Conservation (phyloP, 805 yeast species). For the Lachancea mirantina region DNA sequence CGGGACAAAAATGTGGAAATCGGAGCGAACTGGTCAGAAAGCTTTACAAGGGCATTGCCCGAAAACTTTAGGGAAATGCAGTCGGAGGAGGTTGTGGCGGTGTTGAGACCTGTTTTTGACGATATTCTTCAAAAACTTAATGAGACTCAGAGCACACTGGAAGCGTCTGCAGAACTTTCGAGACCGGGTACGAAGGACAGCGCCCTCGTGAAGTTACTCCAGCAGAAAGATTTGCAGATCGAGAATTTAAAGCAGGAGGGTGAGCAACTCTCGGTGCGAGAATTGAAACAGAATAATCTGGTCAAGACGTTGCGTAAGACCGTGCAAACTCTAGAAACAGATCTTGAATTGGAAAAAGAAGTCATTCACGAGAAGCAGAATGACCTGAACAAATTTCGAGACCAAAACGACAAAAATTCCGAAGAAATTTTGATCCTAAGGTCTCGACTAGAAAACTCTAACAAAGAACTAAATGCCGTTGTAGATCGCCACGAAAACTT, state of each 20-base stretch:
- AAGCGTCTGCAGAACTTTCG: too few relatives aligned
- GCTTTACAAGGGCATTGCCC: conserved; percentile 2
- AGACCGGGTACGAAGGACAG: too few relatives aligned
- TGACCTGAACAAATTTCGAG: conserved; percentile 20
- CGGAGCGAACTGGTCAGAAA: conserved; percentile 1
- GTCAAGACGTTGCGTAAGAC: conserved; percentile 54
- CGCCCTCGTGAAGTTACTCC: conserved; percentile 18
- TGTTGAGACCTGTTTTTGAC: too few relatives aligned
- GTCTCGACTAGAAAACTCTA: neutral
- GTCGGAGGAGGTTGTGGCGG: too few relatives aligned
- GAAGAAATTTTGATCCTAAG: conserved; percentile 14
- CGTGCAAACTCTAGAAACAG: conserved; percentile 17
- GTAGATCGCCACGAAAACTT: neutral
- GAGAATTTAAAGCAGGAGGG: conserved; percentile 70
- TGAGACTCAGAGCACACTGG: too few relatives aligned
- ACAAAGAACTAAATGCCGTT: conserved; percentile 1
- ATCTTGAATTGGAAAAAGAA: conserved; percentile 20
- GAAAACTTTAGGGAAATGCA: too few relatives aligned
- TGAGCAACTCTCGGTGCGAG: conserved; percentile 60
- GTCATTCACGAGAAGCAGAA: neutral
- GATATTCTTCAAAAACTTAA: too few relatives aligned
- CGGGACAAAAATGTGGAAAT: conserved; percentile 1
- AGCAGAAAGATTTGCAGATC: conserved; percentile 49
- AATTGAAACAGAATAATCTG: conserved; percentile 57
- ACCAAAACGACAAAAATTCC: conserved; percentile 26